Evolutionary conservation across 192 early-diverging fungal genomes (phyloP).

Genomic region (Podila horticola): DNA sequence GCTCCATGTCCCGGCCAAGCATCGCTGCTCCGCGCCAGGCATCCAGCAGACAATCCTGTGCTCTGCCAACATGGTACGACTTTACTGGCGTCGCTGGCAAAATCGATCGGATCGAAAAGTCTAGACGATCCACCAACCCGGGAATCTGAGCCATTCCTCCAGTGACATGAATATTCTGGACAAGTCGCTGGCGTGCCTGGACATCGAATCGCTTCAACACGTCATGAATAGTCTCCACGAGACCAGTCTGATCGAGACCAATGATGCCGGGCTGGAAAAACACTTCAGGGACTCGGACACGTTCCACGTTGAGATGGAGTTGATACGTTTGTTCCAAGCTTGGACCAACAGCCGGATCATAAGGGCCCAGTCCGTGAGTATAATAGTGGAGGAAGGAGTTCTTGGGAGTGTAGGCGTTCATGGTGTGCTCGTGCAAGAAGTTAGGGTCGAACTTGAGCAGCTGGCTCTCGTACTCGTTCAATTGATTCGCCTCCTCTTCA

Average conservation of each 20-base stretch:
- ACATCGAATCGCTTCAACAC: constrained; percentile 67
- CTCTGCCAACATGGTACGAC: constrained; percentile 61
- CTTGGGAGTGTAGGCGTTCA: constrained; percentile 69
- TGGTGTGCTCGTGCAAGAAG: constrained; percentile 79
- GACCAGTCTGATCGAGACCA: constrained; percentile 89
- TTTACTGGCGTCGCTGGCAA: constrained; percentile 68
- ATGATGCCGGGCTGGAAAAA: constrained; percentile 90
- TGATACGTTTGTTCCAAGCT: constrained; percentile 75
- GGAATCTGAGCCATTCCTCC: constrained; percentile 78
- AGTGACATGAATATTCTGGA: constrained; percentile 81
- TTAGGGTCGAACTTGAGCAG: constrained; percentile 78
- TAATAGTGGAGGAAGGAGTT: constrained; percentile 82
- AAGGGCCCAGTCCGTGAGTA: constrained; percentile 67
- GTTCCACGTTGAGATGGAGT: constrained; percentile 91
- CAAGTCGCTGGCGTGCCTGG: constrained; percentile 53
- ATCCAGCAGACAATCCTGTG: constrained; percentile 78
- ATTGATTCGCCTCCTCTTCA: constrained; percentile 73
- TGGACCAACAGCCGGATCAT: constrained; percentile 67
- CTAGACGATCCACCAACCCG: constrained; percentile 72
- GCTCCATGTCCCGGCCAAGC: constrained; percentile 61
- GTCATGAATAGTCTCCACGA: constrained; percentile 81
- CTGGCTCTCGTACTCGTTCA: constrained; percentile 77
- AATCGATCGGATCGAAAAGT: constrained; percentile 68
- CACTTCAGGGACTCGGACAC: constrained; percentile 87
- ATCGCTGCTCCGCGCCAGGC: constrained; percentile 89